These are phyloP conservation scores for Brasilioporus rufonigricans DNA, from an alignment of 768 basidiomycete species.

Conservation along the genomic window DNA sequence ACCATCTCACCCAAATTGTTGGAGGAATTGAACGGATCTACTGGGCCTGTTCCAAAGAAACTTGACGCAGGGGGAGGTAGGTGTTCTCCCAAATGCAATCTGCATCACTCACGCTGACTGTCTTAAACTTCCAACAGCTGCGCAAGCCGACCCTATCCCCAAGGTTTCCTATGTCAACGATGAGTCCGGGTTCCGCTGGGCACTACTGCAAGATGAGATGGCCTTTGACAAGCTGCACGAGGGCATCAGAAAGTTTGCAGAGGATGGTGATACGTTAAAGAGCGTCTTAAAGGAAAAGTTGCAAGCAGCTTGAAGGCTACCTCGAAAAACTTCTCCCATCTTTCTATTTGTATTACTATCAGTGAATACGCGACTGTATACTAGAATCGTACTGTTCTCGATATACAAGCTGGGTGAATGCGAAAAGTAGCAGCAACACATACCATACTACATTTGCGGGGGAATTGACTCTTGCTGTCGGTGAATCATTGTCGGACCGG, in stretches of 20 bases:
- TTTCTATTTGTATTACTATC: too few species aligned
- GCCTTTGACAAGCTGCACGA: constrained; percentile 99
- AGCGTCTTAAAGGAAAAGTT: constrained; percentile 47
- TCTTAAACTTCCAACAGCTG: constrained; percentile 7
- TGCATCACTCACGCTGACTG: neutral
- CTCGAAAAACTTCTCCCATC: constrained; percentile 18
- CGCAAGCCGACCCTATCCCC: constrained; percentile 42
- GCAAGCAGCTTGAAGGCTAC: neutral
- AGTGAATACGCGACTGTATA: too few species aligned
- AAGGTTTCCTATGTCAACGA: constrained; percentile 89
- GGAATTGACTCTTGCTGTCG: too few species aligned
- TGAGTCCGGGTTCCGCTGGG: constrained; percentile 96
- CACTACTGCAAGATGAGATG: constrained; percentile 90
- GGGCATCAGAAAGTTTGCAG: constrained; percentile 98
- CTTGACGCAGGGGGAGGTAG: constrained; percentile 65
- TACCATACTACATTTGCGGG: too few species aligned
- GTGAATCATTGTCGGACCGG: too few species aligned
- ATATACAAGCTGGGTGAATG: too few species aligned
- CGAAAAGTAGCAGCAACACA: too few species aligned
- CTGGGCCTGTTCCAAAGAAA: constrained; percentile 76
- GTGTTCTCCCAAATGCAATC: too few species aligned
- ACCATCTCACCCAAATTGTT: constrained; percentile 91
- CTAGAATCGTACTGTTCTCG: too few species aligned
- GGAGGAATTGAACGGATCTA: constrained; percentile 87
- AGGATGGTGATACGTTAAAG: constrained; percentile 89